phyloP scores from a whole-genome alignment of 192 early-diverging fungal species.

The Coemansia sp. region DNA sequence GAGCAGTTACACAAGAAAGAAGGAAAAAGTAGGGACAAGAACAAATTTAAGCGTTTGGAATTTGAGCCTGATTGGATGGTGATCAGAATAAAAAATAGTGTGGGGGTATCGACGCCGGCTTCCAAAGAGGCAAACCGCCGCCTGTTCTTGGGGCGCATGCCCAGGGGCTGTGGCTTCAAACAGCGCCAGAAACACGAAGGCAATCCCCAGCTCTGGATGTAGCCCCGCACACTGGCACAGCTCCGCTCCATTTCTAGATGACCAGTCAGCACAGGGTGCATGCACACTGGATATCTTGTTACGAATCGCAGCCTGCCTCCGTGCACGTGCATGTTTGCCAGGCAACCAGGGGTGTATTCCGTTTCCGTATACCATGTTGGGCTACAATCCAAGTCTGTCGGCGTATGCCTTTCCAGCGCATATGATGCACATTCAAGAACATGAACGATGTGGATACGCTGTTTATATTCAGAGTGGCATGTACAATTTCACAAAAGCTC shows the following conservation, averaged over 20 bases:
- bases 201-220: not conserved
- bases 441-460: not conserved
- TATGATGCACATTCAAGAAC: not conserved
- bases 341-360: not conserved
- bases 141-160: not conserved
- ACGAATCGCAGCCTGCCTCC: not conserved
- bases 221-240: not conserved
- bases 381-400: not conserved
- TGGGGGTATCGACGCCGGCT: not conserved
- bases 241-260: not conserved
- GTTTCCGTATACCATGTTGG: not conserved
- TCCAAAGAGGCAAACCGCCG: not conserved
- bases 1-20: slow-evolving; percentile 1
- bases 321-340: slow-evolving; percentile 3
- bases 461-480: not conserved
- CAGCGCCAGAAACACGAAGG: not conserved
- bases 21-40: slow-evolving; percentile 4
- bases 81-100: not conserved
- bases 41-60: too few species aligned
- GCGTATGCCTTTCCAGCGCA: not conserved
- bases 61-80: too few species aligned
- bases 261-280: not conserved
- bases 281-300: not conserved
- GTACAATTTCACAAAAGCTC: not conserved
- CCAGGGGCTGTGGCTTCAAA: not conserved